Evolutionary conservation across 2,329 filamentous ascomycete genomes (phyloP).

Genomic region (Chaetomium sp.): DNA sequence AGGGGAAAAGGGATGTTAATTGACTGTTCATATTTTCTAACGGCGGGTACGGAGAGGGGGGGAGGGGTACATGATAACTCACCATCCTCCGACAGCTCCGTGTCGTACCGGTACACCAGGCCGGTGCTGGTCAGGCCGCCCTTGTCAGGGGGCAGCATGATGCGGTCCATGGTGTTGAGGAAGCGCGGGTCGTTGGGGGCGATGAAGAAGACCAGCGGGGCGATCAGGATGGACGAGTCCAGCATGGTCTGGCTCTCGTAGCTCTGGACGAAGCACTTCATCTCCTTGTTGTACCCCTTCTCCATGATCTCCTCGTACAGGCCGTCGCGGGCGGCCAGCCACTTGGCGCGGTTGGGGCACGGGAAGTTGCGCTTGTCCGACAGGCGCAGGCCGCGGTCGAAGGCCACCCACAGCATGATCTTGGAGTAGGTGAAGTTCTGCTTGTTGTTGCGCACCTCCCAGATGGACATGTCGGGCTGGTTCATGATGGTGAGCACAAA

Average conservation of each 20-base stretch:
- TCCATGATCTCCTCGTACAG: slow-evolving; percentile 78
- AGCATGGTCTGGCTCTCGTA: slow-evolving; percentile 71
- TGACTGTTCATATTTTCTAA: not conserved
- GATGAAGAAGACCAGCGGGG: slow-evolving; percentile 78
- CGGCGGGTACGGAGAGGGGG: not conserved
- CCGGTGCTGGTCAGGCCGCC: slow-evolving; percentile 75
- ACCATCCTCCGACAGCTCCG: slow-evolving; percentile 69
- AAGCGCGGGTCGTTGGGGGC: slow-evolving; percentile 77
- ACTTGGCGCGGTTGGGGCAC: slow-evolving; percentile 68
- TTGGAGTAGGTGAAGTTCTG: slow-evolving; percentile 83
- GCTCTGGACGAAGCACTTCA: slow-evolving; percentile 73
- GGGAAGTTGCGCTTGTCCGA: slow-evolving; percentile 75
- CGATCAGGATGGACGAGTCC: slow-evolving; percentile 75
- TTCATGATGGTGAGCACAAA: slow-evolving; percentile 70
- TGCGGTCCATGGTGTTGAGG: slow-evolving; percentile 69
- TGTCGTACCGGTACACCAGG: slow-evolving; percentile 75
- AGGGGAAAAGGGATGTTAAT: slow-evolving; percentile 26
- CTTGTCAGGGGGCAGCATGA: slow-evolving; percentile 71
- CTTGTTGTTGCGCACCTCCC: slow-evolving; percentile 75
- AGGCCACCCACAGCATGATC: slow-evolving; percentile 80
- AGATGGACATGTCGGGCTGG: slow-evolving; percentile 77
- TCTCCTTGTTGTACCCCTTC: slow-evolving; percentile 71
- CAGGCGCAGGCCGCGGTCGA: slow-evolving; percentile 73
- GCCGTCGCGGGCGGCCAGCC: slow-evolving; percentile 66
- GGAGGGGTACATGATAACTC: slow-evolving; percentile 34